Conservation (phyloP, 768 basidiomycete genomes). For the Suillus paluster region DNA sequence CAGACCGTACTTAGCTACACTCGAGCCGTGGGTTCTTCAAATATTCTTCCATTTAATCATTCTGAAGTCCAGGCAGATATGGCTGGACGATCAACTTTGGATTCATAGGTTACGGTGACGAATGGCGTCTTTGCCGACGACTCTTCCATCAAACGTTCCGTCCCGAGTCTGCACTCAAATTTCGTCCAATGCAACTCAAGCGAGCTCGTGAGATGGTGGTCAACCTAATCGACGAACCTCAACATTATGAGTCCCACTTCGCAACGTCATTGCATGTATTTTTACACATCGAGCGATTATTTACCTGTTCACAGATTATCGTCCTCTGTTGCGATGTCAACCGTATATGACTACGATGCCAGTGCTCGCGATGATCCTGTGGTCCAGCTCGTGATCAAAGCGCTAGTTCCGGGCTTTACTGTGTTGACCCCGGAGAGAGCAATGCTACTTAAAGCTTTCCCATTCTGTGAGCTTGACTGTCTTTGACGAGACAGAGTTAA, state of each 20-base stretch:
- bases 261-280: not conserved
- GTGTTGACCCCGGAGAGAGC: slow-evolving; percentile 8
- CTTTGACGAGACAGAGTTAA: not conserved
- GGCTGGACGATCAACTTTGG: slow-evolving; percentile 4
- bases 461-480: slow-evolving; percentile 10
- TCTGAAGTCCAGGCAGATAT: slow-evolving; percentile 1
- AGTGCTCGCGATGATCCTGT: slow-evolving; percentile 7
- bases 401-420: not conserved
- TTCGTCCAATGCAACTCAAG: slow-evolving; percentile 28
- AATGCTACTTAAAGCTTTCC: not conserved
- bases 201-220: slow-evolving; percentile 29
- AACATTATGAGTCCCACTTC: slow-evolving; percentile 30
- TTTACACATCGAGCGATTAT: not conserved
- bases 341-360: slow-evolving; percentile 4
- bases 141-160: slow-evolving; percentile 45
- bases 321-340: slow-evolving; percentile 9
- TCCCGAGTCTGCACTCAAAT: slow-evolving; percentile 28
- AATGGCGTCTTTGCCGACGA: slow-evolving; percentile 35
- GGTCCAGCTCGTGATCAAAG: not conserved
- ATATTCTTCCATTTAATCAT: not conserved
- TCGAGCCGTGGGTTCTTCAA: slow-evolving; percentile 1
- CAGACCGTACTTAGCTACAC: slow-evolving; percentile 8
- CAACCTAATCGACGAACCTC: slow-evolving; percentile 31
- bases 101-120: slow-evolving; percentile 4
- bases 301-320: slow-evolving; percentile 9